Evolutionary conservation across 2,329 filamentous ascomycete genomes (phyloP), one percentile per base, ranked within the genome.

Genomic region (Apiospora malaysiana): DNA sequence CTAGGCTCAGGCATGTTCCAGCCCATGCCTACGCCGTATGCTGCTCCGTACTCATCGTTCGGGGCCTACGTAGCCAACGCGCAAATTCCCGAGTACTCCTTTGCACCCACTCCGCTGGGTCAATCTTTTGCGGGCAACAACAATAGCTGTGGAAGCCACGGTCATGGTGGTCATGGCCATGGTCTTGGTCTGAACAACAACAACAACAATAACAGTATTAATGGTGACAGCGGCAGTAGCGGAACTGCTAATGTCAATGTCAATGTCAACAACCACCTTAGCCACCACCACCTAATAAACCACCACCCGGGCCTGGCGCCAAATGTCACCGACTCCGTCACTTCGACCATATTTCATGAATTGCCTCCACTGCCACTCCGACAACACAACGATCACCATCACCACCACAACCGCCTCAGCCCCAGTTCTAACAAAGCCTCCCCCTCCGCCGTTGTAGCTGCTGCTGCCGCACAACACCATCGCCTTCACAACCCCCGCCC

Each of bases 11-110:
- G 81, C 79, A 89, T 89, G 87, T 89, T 87, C 81, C 84, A 87
- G 79, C 84, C 87, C 77, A 85, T 87, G 75, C 82, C 85, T 70
- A 85, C 85, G 69, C 83, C 86, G 70, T 87, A 84, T 74, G 79
- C 82, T 79, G 83, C 75, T 84, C 83, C 76, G 82, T 69, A 79
- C 75, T 82, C 81, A 74, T 71, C 74, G 71, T 84, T 84, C 81
- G 83, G 82, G 75, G 77, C 85, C 76, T 73, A 78, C 74, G 70
- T 40, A 40, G 72, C 73, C 63, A 77, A 77, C 73, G 75, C 75
- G 59, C 75, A 74, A 18, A 70, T 77, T 56, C 74, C 77, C 70
- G 75, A 78, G 40, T 78, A 78, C 74, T 72, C 75, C 23, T 78
- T 79, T 71, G 74, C 75, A 70, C 73, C 76, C 47, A 77, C 76